Conservation (phyloP, 225 moss, liverwort and hornwort genomes). For the Bryoerythrophyllum caledonicum region DNA sequence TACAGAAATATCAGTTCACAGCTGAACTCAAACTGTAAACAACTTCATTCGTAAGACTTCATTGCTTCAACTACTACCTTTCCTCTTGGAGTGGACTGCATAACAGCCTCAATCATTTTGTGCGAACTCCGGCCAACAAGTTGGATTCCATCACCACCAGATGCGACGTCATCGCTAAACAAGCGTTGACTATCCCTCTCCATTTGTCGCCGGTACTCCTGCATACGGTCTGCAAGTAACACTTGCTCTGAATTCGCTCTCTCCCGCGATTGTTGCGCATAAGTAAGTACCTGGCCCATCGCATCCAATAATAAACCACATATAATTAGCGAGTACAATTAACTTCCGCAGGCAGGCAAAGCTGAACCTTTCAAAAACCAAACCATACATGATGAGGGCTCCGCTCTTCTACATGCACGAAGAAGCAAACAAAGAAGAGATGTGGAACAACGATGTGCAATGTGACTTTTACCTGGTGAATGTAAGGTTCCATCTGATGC, state of each 20-base stretch:
- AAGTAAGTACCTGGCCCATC: conserved; percentile 69
- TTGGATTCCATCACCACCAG: conserved; percentile 88
- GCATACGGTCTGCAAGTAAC: conserved; percentile 95
- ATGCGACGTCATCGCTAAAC: conserved; percentile 61
- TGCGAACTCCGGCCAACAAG: conserved; percentile 94
- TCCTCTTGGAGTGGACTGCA: conserved; percentile 96
- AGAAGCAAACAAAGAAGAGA: neutral
- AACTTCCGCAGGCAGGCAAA: conserved; percentile 1
- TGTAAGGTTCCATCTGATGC: conserved; percentile 98
- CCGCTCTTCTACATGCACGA: conserved; percentile 18
- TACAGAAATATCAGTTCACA: conserved; percentile 17
- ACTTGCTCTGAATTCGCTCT: conserved; percentile 97
- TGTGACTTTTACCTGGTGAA: conserved; percentile 64
- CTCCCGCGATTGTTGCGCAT: conserved; percentile 94
- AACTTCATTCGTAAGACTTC: conserved; percentile 3
- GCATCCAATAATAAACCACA: conserved; percentile 26
- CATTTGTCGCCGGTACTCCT: conserved; percentile 91
- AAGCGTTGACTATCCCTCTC: conserved; percentile 89
- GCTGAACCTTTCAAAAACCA: conserved; percentile 21
- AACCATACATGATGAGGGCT: neutral
- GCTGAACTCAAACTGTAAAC: conserved; percentile 4
- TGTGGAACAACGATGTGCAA: neutral
- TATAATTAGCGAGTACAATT: conserved; percentile 16
- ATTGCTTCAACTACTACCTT: conserved; percentile 45
- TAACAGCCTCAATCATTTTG: conserved; percentile 92